phyloP scores from a whole-genome alignment of 2,329 filamentous ascomycete genomes.

The Fusarium ramigenum region DNA sequence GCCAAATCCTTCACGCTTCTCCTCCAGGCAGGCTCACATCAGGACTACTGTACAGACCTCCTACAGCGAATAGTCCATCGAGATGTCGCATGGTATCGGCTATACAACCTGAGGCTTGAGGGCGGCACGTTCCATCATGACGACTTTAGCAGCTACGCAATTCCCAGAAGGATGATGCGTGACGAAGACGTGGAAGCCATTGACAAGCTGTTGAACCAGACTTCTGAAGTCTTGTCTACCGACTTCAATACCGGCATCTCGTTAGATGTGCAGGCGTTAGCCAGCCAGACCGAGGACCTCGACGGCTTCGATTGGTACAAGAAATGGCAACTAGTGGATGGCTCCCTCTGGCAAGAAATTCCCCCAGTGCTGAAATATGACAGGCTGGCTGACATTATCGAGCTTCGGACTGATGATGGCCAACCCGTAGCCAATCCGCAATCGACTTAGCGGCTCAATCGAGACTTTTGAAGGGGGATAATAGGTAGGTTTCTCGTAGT shows the following conservation, averaged over 20 bases:
- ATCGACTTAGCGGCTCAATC: neutral
- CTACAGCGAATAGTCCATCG: neutral
- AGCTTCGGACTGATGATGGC: neutral
- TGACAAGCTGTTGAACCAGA: accelerated
- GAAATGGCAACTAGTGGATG: accelerated
- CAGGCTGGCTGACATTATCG: accelerated
- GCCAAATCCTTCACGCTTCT: accelerated
- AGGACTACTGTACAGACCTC: neutral
- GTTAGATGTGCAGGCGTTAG: neutral
- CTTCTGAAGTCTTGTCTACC: neutral
- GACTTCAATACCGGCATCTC: neutral
- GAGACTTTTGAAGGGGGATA: accelerated
- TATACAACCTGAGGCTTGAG: neutral
- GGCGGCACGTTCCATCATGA: accelerated
- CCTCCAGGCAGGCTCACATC: neutral
- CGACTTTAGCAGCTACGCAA: accelerated
- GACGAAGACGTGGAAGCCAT: accelerated
- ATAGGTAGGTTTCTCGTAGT: neutral
- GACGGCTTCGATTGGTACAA: accelerated
- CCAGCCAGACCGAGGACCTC: accelerated
- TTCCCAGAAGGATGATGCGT: accelerated
- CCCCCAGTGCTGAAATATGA: accelerated
- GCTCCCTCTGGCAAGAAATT: accelerated
- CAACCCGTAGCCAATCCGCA: accelerated
- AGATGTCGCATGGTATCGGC: neutral